Percentiles rank a stretch among this genome's conserved stretches.
Conservation (phyloP, 2,329 filamentous ascomycete species). For the Epichloe festucae region DNA sequence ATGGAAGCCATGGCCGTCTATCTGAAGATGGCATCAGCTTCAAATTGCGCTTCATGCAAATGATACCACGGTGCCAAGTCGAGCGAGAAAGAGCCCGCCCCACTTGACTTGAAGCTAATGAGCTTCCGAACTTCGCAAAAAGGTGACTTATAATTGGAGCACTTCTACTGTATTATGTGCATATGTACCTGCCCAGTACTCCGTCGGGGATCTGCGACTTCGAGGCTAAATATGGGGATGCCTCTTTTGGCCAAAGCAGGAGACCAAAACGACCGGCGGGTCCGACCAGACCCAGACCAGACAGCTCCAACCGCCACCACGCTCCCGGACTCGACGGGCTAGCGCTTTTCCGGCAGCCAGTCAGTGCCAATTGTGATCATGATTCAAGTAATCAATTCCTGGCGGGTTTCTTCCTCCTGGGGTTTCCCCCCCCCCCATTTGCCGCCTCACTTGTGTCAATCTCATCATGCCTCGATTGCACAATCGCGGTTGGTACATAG, state of each 20-base stretch:
- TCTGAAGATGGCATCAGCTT: no score
- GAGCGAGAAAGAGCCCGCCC: no score
- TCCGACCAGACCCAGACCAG: slow-evolving; percentile 3
- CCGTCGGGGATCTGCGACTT: background rate
- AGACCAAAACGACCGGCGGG: slow-evolving; percentile 2
- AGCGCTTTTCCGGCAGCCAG: slow-evolving; percentile 3
- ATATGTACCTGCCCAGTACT: background rate
- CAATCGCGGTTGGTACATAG: no score
- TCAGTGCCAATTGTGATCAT: background rate
- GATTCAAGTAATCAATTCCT: background rate
- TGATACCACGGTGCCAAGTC: no score
- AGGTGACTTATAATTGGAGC: no score
- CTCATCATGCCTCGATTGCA: background rate
- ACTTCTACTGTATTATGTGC: background rate
- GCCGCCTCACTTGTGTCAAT: background rate
- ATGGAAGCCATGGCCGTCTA: no score
- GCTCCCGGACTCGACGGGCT: background rate
- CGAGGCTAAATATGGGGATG: background rate
- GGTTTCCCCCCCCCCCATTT: no score
- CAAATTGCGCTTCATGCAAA: no score
- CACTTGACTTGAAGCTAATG: no score
- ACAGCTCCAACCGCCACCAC: slow-evolving; percentile 2
- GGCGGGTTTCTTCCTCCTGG: background rate
- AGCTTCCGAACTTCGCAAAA: no score
- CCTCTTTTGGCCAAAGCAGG: slow-evolving; percentile 2